These are phyloP conservation scores for Aphanomyces astaci DNA, from an alignment of 352 stramenopile genomes.

Conservation along the genomic window DNA sequence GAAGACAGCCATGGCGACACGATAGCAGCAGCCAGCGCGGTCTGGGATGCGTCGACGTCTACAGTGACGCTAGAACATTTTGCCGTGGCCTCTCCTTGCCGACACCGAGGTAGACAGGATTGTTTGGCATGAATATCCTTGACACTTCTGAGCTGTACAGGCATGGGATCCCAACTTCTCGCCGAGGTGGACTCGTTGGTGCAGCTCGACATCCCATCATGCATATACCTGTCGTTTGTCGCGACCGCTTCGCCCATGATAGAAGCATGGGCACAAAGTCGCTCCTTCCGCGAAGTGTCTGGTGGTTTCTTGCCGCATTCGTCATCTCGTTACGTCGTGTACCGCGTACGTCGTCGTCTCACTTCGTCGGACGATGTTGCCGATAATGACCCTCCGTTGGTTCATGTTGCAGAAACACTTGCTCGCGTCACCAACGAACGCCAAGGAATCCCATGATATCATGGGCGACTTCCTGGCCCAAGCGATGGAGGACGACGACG, in stretches of 20 bases:
- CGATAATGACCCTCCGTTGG: too few species aligned
- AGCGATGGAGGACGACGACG: neutral
- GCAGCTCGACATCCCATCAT: neutral
- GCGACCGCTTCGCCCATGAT: neutral
- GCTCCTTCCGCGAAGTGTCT: neutral
- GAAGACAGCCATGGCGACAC: neutral
- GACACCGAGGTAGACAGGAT: neutral
- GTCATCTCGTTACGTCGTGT: neutral
- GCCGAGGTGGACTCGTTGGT: neutral
- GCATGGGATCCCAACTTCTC: slow-evolving; percentile 1
- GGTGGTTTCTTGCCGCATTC: neutral
- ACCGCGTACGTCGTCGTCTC: neutral
- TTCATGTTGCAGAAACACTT: slow-evolving; percentile 9
- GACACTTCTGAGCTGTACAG: neutral
- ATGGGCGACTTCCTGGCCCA: slow-evolving; percentile 22
- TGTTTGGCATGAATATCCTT: neutral
- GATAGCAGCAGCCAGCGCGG: neutral
- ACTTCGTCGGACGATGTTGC: too few species aligned
- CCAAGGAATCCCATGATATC: neutral
- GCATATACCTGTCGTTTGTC: neutral
- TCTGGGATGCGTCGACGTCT: neutral
- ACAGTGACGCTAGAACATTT: slow-evolving; percentile 1
- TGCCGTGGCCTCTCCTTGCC: neutral
- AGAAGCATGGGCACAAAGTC: slow-evolving; percentile 2
- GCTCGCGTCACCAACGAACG: neutral